Evolutionary conservation across 1,284 basidiomycete genomes (phyloP).

Genomic region (Coniophora puteana): DNA sequence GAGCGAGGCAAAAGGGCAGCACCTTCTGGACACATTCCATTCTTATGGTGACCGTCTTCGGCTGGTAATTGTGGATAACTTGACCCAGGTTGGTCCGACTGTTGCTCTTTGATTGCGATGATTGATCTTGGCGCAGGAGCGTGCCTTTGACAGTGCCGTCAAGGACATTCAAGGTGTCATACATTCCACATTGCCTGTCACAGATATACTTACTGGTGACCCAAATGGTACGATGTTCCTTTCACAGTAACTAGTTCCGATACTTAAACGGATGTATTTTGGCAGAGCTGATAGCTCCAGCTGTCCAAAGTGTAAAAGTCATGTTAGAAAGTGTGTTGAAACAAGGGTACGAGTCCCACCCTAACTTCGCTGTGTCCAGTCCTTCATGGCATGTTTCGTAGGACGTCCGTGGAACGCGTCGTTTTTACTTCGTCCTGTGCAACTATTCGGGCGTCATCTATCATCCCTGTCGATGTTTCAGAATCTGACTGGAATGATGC

Average conservation of each 20-base stretch:
- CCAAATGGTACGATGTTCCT: too few species aligned
- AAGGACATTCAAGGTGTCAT: constrained; percentile 56
- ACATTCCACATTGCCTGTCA: constrained; percentile 49
- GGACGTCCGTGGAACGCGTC: constrained; percentile 54
- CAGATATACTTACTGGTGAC: constrained; percentile 32
- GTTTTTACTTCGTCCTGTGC: constrained; percentile 63
- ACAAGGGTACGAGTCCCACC: constrained; percentile 36
- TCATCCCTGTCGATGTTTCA: constrained; percentile 26
- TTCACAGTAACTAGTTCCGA: too few species aligned
- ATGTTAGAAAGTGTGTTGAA: constrained; percentile 53
- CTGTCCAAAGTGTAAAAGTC: constrained; percentile 58
- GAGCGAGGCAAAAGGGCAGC: too few species aligned
- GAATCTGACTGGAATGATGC: constrained; percentile 66
- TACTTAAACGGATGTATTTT: too few species aligned
- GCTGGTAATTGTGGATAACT: too few species aligned
- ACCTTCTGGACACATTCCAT: too few species aligned
- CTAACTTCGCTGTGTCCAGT: too few species aligned
- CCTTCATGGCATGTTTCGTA: too few species aligned
- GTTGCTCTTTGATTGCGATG: too few species aligned
- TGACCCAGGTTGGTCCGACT: too few species aligned
- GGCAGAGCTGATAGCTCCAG: constrained; percentile 61
- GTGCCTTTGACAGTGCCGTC: constrained; percentile 64
- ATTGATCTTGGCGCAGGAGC: too few species aligned
- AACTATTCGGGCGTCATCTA: constrained; percentile 35
- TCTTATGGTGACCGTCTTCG: too few species aligned